Percentiles rank a stretch among this genome's conserved stretches.
These are phyloP conservation scores for Leccinum pallidistipes DNA, from an alignment of 1,284 basidiomycete genomes.

Conservation along the genomic window DNA sequence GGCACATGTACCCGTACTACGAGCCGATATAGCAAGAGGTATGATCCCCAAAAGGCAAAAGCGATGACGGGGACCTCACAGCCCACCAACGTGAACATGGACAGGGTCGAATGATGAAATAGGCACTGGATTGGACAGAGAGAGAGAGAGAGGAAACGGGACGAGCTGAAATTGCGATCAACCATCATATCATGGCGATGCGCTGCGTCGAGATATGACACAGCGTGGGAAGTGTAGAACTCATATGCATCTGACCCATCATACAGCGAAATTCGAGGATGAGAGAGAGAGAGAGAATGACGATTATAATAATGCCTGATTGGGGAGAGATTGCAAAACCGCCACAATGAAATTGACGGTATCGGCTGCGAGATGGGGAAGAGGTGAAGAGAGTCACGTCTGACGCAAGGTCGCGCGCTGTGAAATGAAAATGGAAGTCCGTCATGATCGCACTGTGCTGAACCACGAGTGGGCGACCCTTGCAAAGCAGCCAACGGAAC, in stretches of 20 bases:
- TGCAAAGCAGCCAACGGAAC: slow-evolving; percentile 15
- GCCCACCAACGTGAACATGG: not conserved
- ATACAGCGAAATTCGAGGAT: not conserved
- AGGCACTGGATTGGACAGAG: not conserved
- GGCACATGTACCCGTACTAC: slow-evolving; percentile 11
- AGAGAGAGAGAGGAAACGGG: not conserved
- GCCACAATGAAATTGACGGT: slow-evolving; percentile 9
- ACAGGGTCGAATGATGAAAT: slow-evolving; percentile 9
- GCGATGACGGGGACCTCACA: slow-evolving; percentile 24
- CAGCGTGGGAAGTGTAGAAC: not conserved
- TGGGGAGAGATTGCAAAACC: not conserved
- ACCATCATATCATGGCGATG: not conserved
- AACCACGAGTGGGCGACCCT: slow-evolving; percentile 16
- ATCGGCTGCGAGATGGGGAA: slow-evolving; percentile 23
- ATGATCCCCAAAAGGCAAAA: slow-evolving; percentile 21
- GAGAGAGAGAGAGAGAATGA: not conserved
- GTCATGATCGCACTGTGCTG: slow-evolving; percentile 12
- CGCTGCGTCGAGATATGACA: not conserved
- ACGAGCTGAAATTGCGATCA: not conserved
- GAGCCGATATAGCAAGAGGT: slow-evolving; percentile 6
- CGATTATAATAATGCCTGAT: slow-evolving; percentile 9
- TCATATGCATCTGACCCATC: not conserved
- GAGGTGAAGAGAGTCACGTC: not conserved
- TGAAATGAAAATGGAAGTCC: slow-evolving; percentile 30
- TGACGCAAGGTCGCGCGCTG: slow-evolving; percentile 6